Percentiles rank a stretch among this genome's conserved stretches.
Evolutionary conservation across 495 filamentous ascomycete genomes (phyloP).

Genomic region (Aspergillus kassunensis): DNA sequence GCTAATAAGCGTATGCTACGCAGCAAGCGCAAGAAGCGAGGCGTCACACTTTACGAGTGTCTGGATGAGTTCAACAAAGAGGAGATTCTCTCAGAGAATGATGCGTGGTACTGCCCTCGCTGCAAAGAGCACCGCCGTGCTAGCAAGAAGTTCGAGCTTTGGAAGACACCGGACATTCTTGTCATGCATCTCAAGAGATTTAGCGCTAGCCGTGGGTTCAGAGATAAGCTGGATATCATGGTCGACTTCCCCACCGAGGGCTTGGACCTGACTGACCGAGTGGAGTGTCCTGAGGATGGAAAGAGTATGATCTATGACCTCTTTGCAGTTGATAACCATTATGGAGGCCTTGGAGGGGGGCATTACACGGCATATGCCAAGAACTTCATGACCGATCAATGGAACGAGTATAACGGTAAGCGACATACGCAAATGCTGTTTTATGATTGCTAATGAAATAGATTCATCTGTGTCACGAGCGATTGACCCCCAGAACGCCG

Average conservation of each 20-base stretch:
- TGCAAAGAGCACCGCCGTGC: conserved; percentile 92
- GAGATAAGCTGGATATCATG: conserved; percentile 86
- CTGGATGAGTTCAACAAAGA: conserved; percentile 87
- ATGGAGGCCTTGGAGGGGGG: conserved; percentile 83
- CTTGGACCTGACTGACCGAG: conserved; percentile 72
- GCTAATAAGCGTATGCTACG: conserved; percentile 56
- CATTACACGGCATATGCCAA: conserved; percentile 94
- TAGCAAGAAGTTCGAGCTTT: conserved; percentile 93
- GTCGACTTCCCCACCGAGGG: conserved; percentile 90
- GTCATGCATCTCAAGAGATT: conserved; percentile 95
- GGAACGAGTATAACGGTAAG: conserved; percentile 94
- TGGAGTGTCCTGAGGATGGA: conserved; percentile 71
- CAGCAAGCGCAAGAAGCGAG: conserved; percentile 58
- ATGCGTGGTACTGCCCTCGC: conserved; percentile 93
- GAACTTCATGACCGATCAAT: conserved; percentile 77
- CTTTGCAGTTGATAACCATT: conserved; percentile 93
- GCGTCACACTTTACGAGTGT: conserved; percentile 84
- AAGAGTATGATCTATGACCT: conserved; percentile 86
- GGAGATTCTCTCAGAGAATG: conserved; percentile 87
- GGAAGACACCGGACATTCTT: conserved; percentile 92
- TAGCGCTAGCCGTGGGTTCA: conserved; percentile 64
- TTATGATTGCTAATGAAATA: conserved; percentile 27
- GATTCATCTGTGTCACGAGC: conserved; percentile 63
- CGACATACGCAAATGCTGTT: background rate
- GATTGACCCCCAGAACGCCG: conserved; percentile 50